phyloP scores from a whole-genome alignment of 768 basidiomycete genomes.

The Kockovaella imperatae region DNA sequence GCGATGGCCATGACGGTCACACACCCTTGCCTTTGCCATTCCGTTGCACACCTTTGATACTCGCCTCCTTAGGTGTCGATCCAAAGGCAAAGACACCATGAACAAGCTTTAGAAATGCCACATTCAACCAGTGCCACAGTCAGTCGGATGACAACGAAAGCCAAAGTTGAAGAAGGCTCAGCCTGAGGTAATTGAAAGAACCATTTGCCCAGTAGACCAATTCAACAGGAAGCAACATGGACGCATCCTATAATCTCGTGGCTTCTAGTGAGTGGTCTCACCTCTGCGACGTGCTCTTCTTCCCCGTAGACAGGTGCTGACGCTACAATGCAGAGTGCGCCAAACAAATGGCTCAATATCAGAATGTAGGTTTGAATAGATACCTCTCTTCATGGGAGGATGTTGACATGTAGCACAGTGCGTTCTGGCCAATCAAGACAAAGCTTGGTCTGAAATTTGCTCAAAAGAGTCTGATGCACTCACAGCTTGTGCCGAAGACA shows the following conservation, averaged over 20 bases:
- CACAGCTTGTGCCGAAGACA: slow-evolving; percentile 38
- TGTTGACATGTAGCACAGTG: slow-evolving; percentile 22
- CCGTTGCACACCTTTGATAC: neutral
- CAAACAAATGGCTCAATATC: slow-evolving; percentile 41
- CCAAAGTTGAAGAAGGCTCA: no score
- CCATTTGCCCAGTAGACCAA: no score
- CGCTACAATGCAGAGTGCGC: slow-evolving; percentile 34
- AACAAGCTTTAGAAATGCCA: no score
- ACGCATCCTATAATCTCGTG: slow-evolving; percentile 40
- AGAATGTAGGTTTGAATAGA: slow-evolving; percentile 27
- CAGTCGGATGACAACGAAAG: no score
- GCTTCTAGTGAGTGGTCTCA: slow-evolving; percentile 34
- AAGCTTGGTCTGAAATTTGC: slow-evolving; percentile 38
- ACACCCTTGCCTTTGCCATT: no score
- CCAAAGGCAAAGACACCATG: neutral
- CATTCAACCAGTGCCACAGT: no score
- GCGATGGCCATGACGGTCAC: no score
- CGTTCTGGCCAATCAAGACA: slow-evolving; percentile 34
- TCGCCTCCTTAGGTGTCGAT: neutral
- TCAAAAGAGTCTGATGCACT: slow-evolving; percentile 27
- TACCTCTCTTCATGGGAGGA: neutral
- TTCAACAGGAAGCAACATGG: slow-evolving; percentile 37
- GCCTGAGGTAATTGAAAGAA: no score
- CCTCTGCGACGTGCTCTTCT: neutral
- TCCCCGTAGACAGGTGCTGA: slow-evolving; percentile 1